These are phyloP conservation scores for Inga oerstediana DNA, from an alignment of 306 rosid genomes.

Conservation along the genomic window DNA sequence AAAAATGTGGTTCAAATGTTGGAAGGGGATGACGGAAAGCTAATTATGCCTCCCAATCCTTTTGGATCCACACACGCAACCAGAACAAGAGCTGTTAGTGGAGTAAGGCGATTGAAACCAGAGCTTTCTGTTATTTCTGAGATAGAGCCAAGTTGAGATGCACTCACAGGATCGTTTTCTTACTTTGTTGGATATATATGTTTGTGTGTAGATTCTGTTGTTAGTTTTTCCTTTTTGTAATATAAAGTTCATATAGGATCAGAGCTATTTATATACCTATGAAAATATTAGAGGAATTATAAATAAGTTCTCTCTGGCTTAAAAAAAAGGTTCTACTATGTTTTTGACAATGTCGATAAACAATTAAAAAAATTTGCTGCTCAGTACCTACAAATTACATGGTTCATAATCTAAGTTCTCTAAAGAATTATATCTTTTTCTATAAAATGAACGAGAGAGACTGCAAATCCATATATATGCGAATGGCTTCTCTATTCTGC, in stretches of 20 bases:
- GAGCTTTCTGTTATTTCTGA: conserved; percentile 19
- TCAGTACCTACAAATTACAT: no score
- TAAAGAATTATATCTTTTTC: no score
- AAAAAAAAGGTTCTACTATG: no score
- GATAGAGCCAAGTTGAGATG: conserved; percentile 22
- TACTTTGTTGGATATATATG: background rate
- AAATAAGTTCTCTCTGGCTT: no score
- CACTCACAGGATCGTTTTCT: background rate
- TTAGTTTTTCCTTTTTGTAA: background rate
- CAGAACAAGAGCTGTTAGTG: background rate
- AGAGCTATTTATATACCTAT: background rate
- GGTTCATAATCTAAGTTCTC: no score
- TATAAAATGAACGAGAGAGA: no score
- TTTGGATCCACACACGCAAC: conserved; percentile 28
- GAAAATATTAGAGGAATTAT: no score
- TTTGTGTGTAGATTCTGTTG: background rate
- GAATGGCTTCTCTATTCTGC: no score
- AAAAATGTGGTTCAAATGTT: background rate
- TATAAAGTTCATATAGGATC: background rate
- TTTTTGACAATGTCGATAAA: no score
- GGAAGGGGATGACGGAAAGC: background rate
- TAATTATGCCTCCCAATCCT: conserved; percentile 40
- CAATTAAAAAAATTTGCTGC: no score
- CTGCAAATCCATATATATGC: no score
- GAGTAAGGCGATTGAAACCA: background rate